Evolutionary conservation across 352 stramenopile genomes (phyloP).

Genomic region (Phytophthora litchii): DNA sequence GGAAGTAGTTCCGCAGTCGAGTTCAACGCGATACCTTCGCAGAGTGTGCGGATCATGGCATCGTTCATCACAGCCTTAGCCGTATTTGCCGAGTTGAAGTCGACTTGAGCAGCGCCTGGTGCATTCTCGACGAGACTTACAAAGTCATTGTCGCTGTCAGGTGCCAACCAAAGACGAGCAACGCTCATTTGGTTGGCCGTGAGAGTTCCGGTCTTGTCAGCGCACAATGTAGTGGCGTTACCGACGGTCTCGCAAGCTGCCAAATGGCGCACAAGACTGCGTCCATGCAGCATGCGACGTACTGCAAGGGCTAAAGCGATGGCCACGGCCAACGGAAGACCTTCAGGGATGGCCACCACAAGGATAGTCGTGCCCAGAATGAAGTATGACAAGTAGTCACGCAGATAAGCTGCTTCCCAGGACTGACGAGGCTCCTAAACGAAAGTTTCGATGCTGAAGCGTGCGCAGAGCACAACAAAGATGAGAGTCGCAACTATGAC

Average conservation of each 20-base stretch:
- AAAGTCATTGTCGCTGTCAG: slow-evolving; percentile 15
- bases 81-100: slow-evolving; percentile 14
- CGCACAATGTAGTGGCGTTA: slow-evolving; percentile 97
- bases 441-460: slow-evolving; percentile 68
- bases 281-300: slow-evolving; percentile 95
- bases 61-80: slow-evolving; percentile 10
- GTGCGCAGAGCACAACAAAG: slow-evolving; percentile 61
- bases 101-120: slow-evolving; percentile 1
- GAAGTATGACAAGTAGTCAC: slow-evolving; percentile 78
- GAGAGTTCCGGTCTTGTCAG: slow-evolving; percentile 96
- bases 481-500: slow-evolving; percentile 64
- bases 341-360: slow-evolving; percentile 90
- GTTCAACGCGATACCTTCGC: slow-evolving; percentile 82
- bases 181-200: slow-evolving; percentile 97
- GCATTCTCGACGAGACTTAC: slow-evolving; percentile 4
- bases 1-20: slow-evolving; percentile 81
- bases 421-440: slow-evolving; percentile 41
- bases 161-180: slow-evolving; percentile 71
- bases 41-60: slow-evolving; percentile 43
- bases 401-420: slow-evolving; percentile 46
- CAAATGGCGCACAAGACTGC: slow-evolving; percentile 96
- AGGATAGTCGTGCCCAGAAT: slow-evolving; percentile 89
- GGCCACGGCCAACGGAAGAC: slow-evolving; percentile 89
- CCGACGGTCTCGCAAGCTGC: slow-evolving; percentile 97
- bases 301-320: slow-evolving; percentile 91